phyloP scores from a whole-genome alignment of 2,329 filamentous ascomycete genomes.

The Daldinia sp. region DNA sequence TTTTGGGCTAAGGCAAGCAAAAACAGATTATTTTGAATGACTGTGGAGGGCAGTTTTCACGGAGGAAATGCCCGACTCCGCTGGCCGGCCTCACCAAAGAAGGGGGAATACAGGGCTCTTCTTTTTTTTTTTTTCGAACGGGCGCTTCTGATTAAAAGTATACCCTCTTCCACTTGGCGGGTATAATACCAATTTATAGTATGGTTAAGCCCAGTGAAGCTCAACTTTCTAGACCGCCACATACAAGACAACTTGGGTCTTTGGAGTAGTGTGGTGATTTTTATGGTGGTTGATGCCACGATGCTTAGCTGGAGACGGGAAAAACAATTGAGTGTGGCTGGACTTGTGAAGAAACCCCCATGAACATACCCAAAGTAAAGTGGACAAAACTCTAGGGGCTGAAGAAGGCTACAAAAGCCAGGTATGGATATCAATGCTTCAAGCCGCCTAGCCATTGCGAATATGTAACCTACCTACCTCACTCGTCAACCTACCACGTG shows the following conservation, averaged over 20 bases:
- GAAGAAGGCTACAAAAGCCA: constrained; percentile 35
- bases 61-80: constrained; percentile 46
- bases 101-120: constrained; percentile 42
- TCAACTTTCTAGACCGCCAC: constrained; percentile 22
- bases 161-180: constrained; percentile 24
- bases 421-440: constrained; percentile 33
- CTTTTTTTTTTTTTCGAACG: constrained; percentile 28
- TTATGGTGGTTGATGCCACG: constrained; percentile 43
- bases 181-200: constrained; percentile 35
- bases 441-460: constrained; percentile 33
- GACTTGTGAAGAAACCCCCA: constrained; percentile 35
- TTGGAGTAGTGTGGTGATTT: constrained; percentile 27
- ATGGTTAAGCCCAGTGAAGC: constrained; percentile 31
- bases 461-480: constrained; percentile 33
- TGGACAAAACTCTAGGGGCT: constrained; percentile 39
- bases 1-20: constrained; percentile 42
- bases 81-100: constrained; percentile 44
- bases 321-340: constrained; percentile 40
- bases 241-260: constrained; percentile 23
- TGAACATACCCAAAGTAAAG: constrained; percentile 32
- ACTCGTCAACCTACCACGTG: constrained; percentile 37
- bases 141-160: constrained; percentile 36
- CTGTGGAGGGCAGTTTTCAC: constrained; percentile 45
- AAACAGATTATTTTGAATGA: constrained; percentile 46
- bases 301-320: constrained; percentile 25